Conservation (phyloP, 805 yeast genomes). For the Torulaspora maleeae region DNA sequence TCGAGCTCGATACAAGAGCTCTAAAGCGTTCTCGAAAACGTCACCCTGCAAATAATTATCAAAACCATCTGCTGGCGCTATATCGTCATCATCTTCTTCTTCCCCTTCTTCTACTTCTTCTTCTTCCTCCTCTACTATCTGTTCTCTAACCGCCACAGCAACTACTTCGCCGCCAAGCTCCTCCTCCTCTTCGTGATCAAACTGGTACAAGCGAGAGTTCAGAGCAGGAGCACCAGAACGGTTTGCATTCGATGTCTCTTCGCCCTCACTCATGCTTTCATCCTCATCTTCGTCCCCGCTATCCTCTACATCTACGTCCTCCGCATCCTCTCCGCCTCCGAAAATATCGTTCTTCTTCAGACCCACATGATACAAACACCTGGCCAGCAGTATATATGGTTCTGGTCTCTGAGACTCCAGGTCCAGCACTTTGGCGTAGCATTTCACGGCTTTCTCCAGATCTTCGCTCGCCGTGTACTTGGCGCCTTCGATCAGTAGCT, state of each 20-base stretch:
- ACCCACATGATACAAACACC: conserved; percentile 72
- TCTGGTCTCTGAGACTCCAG: conserved; percentile 12
- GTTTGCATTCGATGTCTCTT: conserved; percentile 52
- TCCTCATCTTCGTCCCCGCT: conserved; percentile 25
- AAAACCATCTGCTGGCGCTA: conserved; percentile 12
- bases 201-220: conserved; percentile 20
- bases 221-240: not conserved
- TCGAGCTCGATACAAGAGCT: conserved; percentile 72
- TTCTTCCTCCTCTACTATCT: not conserved
- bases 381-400: conserved; percentile 23
- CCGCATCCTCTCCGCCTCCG: conserved; percentile 38
- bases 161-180: not conserved
- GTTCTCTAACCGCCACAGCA: too few relatives aligned
- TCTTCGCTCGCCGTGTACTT: conserved; percentile 58
- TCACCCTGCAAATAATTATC: conserved; percentile 18
- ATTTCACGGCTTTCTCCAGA: conserved; percentile 63
- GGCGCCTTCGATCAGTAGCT: conserved; percentile 56
- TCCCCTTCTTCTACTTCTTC: conserved; percentile 11
- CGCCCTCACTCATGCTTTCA: conserved; percentile 26
- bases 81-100: conserved; percentile 3
- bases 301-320: conserved; percentile 25
- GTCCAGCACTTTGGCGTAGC: conserved; percentile 57
- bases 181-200: conserved; percentile 28
- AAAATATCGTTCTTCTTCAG: conserved; percentile 70
- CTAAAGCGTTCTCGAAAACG: conserved; percentile 81